Evolutionary conservation across 148 eudicot genomes (phyloP).

Genomic region (Camellia japonica): DNA sequence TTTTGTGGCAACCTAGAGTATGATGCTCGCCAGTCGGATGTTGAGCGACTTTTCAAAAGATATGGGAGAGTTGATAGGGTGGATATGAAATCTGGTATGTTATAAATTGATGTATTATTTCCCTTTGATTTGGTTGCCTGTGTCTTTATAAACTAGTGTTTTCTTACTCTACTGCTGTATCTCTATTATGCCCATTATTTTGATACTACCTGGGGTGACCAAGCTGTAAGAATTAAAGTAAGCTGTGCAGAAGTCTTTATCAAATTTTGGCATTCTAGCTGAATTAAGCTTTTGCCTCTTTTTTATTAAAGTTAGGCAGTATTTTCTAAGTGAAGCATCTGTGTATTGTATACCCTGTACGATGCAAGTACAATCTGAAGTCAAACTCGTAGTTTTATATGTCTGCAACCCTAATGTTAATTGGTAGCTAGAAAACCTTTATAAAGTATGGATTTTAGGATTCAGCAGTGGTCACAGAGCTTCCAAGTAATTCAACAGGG

Average conservation of each 20-base stretch:
- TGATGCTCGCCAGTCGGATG: conserved; percentile 77
- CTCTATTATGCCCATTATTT: neutral
- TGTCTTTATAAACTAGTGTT: neutral
- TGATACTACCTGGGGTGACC: neutral
- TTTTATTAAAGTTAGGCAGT: neutral
- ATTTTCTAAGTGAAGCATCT: neutral
- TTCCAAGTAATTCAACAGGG: neutral
- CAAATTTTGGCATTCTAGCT: neutral
- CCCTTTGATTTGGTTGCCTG: neutral
- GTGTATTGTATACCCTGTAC: neutral
- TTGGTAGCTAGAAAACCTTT: neutral
- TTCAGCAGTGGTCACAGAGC: neutral
- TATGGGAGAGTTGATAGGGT: conserved; percentile 81
- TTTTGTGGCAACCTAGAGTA: conserved; percentile 80
- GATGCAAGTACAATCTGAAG: neutral
- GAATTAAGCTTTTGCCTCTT: neutral
- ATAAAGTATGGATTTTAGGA: neutral
- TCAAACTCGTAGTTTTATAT: neutral
- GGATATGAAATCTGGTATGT: conserved; percentile 83
- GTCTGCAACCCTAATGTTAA: neutral
- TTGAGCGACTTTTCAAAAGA: conserved; percentile 76
- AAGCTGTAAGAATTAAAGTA: neutral
- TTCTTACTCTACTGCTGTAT: neutral
- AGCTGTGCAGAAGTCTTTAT: neutral
- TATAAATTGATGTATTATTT: neutral